Percentiles rank a stretch among this genome's conserved stretches.
phyloP scores from a whole-genome alignment of 2,329 filamentous ascomycete species.

The Hortaea werneckii region DNA sequence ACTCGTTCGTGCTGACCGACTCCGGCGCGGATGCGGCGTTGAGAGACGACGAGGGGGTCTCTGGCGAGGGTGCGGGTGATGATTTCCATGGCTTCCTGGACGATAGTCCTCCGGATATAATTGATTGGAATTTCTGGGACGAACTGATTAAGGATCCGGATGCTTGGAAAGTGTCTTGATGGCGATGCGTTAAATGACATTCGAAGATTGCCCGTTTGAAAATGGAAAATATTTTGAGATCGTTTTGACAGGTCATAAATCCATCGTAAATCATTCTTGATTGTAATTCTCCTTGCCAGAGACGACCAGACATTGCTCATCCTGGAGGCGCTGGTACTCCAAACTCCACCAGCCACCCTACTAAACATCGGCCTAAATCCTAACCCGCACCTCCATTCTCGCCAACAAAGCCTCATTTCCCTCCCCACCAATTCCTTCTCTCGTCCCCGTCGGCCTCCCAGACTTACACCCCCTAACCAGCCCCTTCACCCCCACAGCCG shows the following conservation, averaged over 20 bases:
- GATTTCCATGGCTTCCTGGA: background rate
- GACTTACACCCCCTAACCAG: constrained; percentile 5
- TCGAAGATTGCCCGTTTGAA: too few species aligned
- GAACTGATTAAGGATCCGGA: constrained; percentile 14
- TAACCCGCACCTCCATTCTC: too few species aligned
- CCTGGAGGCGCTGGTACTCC: too few species aligned
- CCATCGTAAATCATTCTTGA: too few species aligned
- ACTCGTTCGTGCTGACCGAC: constrained; percentile 1
- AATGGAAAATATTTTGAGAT: too few species aligned
- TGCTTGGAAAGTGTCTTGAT: constrained; percentile 7
- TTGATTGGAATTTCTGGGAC: constrained; percentile 4
- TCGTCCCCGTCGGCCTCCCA: background rate
- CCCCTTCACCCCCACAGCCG: constrained; percentile 3
- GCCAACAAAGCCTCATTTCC: too few species aligned
- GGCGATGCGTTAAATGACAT: constrained; percentile 15
- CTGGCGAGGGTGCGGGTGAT: background rate
- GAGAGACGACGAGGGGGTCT: background rate
- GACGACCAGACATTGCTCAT: too few species aligned
- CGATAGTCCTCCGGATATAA: background rate
- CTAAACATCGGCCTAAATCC: too few species aligned
- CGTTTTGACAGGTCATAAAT: background rate
- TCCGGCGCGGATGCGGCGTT: background rate
- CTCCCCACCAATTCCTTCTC: too few species aligned
- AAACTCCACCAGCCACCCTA: too few species aligned
- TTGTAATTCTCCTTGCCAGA: too few species aligned